These are phyloP conservation scores for Novymonas esmeraldas DNA, from an alignment of 208 protist genomes.

Conservation along the genomic window DNA sequence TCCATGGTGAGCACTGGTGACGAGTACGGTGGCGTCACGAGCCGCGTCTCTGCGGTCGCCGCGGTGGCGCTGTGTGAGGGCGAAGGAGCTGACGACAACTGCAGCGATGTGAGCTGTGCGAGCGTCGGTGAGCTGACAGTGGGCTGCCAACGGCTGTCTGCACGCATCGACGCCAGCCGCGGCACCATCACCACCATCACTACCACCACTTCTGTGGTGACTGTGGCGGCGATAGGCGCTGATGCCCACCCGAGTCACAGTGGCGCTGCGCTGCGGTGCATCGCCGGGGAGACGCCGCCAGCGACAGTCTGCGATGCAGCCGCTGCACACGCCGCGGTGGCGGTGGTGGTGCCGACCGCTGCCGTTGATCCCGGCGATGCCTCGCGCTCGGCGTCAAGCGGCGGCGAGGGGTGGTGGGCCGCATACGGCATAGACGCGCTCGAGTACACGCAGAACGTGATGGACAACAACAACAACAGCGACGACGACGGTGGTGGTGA, in stretches of 20 bases:
- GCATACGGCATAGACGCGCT: conserved; percentile 43
- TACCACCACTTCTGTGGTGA: neutral
- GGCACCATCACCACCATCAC: neutral
- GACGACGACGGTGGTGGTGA: neutral
- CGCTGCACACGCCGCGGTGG: too few species aligned
- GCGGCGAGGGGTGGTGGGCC: conserved; percentile 32
- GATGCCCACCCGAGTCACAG: too few species aligned
- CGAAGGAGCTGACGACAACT: neutral
- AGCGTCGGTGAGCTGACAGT: conserved; percentile 22
- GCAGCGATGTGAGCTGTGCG: neutral
- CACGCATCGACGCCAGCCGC: neutral
- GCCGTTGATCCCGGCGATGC: too few species aligned
- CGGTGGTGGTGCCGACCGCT: too few species aligned
- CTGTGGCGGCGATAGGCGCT: too few species aligned
- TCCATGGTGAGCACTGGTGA: too few species aligned
- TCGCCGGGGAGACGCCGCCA: too few species aligned
- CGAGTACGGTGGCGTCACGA: too few species aligned
- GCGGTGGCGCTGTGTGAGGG: neutral
- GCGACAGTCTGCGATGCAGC: too few species aligned
- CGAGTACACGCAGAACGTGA: conserved; percentile 29
- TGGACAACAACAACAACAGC: too few species aligned
- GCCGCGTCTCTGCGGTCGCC: neutral
- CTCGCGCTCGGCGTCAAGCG: too few species aligned
- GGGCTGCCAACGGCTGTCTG: conserved; percentile 1
- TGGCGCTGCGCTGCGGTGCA: too few species aligned